These are phyloP conservation scores for Entonaema liquescens DNA, from an alignment of 495 filamentous ascomycete species.

Conservation along the genomic window DNA sequence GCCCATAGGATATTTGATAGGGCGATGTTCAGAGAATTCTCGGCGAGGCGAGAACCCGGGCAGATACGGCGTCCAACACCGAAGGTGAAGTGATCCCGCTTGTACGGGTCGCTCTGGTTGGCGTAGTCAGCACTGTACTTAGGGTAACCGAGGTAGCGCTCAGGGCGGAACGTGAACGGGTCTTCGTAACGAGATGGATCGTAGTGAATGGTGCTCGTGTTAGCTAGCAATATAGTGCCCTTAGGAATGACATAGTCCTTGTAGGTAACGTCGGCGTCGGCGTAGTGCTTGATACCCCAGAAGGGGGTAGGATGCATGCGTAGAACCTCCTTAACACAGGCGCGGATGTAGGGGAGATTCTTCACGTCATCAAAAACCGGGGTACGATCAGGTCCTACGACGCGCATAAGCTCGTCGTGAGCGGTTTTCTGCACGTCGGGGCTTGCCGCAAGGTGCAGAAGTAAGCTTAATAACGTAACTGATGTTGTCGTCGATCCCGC, in stretches of 20 bases:
- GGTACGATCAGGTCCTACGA: slow-evolving; percentile 55
- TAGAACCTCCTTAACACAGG: slow-evolving; percentile 64
- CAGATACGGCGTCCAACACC: slow-evolving; percentile 62
- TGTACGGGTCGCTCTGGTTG: slow-evolving; percentile 53
- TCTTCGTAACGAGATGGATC: slow-evolving; percentile 35
- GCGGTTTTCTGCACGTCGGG: slow-evolving; percentile 23
- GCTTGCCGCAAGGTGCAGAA: slow-evolving; percentile 56
- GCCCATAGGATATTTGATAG: slow-evolving; percentile 60
- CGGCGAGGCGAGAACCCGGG: slow-evolving; percentile 59
- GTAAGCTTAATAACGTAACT: slow-evolving; percentile 58
- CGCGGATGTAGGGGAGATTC: slow-evolving; percentile 61
- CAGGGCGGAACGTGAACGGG: slow-evolving; percentile 43
- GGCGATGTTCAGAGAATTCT: slow-evolving; percentile 56
- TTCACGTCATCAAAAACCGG: slow-evolving; percentile 62
- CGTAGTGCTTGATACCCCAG: slow-evolving; percentile 56
- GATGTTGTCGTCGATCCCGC: slow-evolving; percentile 64
- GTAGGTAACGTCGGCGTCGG: slow-evolving; percentile 59
- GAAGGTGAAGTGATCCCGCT: slow-evolving; percentile 58
- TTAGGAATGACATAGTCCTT: slow-evolving; percentile 63
- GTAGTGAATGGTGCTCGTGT: slow-evolving; percentile 37
- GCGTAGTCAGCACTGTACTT: slow-evolving; percentile 53
- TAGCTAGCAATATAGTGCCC: slow-evolving; percentile 51
- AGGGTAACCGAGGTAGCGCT: slow-evolving; percentile 50
- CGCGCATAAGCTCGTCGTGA: slow-evolving; percentile 12
- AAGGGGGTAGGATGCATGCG: slow-evolving; percentile 64